Base-by-base conservation (phyloP, 148 eudicot species). In the Fagopyrum homotropicum region DNA sequence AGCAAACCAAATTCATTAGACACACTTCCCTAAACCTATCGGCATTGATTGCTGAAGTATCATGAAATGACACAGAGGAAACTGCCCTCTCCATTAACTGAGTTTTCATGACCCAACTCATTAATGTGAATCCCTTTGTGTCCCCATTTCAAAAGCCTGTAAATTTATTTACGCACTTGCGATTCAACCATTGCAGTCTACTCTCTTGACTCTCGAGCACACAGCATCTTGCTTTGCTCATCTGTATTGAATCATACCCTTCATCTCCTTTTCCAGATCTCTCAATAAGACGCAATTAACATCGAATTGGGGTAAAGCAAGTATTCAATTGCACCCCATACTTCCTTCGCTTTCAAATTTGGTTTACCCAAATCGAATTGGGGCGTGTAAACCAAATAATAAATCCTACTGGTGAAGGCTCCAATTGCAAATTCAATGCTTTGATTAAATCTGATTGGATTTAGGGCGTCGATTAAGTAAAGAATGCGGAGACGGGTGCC, bases 401-500 rank as follows among this genome's bases (percentile, higher is more conserved):
- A 30, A 30, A 26, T 56, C 16, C 1, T n/a, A 57, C 9, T 57
- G 63, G 30, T n/a, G 30, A 26, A 26, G 15, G 3, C 68, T 61
- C 1, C 43, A 26, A 26, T 61, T 61, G 68, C 68, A 61, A 35
- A 35, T 35, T 35, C 40, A 35, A 61, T 61, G 68, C 1, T 29
- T 61, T 16, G 76, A 81, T 78, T 60, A 48, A 79, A 73, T 75
- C 81, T 78, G 76, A 57, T 74, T 26, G 45, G 72, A 77, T 72
- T 61, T 77, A 72, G 61, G 79, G 56, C 75, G 72, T 73, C 73
- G 73, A 72, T 79, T 22, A 22, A 66, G 45, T 75, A 4, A 77
- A 85, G 77, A 84, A 92, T 92, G 97, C 78, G 92, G 79, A 84
- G 98, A 81, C 89, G 93, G 88, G 91, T 87, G 45, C 88, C 91